A percentile compares a stretch with the other conserved stretches of the same genome.
These are phyloP conservation scores for Beauveria bassiana DNA, from an alignment of 2,329 filamentous ascomycete species.

Conservation along the genomic window DNA sequence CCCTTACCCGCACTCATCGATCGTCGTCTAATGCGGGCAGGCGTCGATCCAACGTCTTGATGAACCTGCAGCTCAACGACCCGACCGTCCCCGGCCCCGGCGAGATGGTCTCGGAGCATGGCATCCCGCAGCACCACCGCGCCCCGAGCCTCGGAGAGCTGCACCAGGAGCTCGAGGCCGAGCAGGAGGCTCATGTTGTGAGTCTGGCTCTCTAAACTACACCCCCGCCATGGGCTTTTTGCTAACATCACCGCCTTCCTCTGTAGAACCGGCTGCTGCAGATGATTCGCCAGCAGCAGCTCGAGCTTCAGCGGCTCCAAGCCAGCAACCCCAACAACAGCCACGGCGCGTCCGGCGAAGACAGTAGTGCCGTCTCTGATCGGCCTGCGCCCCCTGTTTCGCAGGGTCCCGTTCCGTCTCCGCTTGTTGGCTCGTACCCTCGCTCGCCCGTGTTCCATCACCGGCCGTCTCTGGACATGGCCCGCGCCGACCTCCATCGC, in stretches of 20 bases:
- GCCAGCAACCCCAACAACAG: conserved; percentile 30
- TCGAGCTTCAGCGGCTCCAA: conserved; percentile 58
- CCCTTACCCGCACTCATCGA: conserved; percentile 35
- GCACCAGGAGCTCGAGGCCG: conserved; percentile 70
- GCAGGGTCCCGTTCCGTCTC: conserved; percentile 25
- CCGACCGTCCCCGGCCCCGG: conserved; percentile 59
- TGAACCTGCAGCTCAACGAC: conserved; percentile 69
- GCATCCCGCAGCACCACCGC: conserved; percentile 56
- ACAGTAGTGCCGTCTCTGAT: conserved; percentile 41
- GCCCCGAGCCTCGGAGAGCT: conserved; percentile 67
- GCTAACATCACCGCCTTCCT: background rate
- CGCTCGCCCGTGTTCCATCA: conserved; percentile 43
- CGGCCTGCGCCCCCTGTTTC: conserved; percentile 32
- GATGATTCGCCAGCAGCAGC: conserved; percentile 70
- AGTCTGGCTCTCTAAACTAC: conserved; percentile 15
- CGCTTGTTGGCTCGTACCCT: conserved; percentile 35
- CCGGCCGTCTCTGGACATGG: conserved; percentile 52
- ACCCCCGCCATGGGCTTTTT: background rate
- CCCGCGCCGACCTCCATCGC: conserved; percentile 46
- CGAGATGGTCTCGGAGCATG: conserved; percentile 52
- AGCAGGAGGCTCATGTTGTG: conserved; percentile 72
- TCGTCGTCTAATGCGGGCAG: conserved; percentile 43
- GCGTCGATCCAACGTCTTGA: conserved; percentile 60
- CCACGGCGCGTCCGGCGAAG: conserved; percentile 39
- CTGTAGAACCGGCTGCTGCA: conserved; percentile 63